Evolutionary conservation across 169 alveolate species (phyloP).

Genomic region (Eimeria necatrix): DNA sequence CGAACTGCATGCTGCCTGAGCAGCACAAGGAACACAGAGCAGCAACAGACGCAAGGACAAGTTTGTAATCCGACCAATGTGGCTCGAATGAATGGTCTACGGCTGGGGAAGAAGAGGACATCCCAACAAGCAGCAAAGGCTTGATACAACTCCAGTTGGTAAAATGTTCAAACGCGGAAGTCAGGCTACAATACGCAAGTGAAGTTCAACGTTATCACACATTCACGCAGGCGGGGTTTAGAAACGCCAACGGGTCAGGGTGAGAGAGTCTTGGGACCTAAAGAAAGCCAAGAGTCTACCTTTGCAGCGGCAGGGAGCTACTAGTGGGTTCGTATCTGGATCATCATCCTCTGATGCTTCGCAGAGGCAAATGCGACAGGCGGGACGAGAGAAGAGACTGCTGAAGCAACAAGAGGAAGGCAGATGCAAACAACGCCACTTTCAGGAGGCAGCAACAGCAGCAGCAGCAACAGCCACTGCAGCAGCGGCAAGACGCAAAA

Average conservation of each 20-base stretch:
- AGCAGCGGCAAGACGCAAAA: not conserved
- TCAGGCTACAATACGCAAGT: no score
- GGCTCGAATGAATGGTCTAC: no score
- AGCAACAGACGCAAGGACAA: not conserved
- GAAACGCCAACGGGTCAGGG: no score
- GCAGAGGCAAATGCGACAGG: constrained; percentile 95
- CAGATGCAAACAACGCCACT: not conserved
- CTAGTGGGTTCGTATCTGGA: constrained; percentile 92
- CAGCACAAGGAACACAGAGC: not conserved
- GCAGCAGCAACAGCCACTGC: not conserved
- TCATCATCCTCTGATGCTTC: constrained; percentile 85
- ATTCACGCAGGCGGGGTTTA: no score
- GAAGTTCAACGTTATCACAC: no score
- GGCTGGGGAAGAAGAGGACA: no score
- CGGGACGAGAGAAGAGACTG: constrained; percentile 69
- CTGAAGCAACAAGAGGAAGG: not conserved
- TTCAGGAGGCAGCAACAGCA: not conserved
- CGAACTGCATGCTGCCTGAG: constrained; percentile 94
- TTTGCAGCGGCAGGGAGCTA: constrained; percentile 96
- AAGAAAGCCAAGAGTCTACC: constrained; percentile 76
- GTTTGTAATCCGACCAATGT: not conserved
- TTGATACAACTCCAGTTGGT: no score
- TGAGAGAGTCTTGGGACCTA: no score
- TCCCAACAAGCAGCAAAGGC: no score
- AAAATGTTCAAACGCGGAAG: no score